Evolutionary conservation across 371 early-diverging fungal species (phyloP).

Genomic region (Mortierella sp.): DNA sequence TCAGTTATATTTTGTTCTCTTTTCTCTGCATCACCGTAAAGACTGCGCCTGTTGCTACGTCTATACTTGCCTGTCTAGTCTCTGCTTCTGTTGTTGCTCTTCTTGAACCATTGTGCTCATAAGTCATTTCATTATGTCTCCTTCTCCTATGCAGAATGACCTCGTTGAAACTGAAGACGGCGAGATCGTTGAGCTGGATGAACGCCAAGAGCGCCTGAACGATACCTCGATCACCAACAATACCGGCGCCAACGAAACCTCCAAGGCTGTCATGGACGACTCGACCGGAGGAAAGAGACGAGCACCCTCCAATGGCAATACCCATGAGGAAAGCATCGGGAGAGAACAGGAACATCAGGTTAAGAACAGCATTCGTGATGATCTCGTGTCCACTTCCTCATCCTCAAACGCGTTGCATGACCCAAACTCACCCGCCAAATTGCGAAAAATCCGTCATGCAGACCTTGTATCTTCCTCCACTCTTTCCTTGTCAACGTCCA

Average conservation of each 20-base stretch:
- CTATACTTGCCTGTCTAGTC: conserved; percentile 8
- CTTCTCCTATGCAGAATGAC: conserved; percentile 56
- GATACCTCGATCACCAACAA: conserved; percentile 1
- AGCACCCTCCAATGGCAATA: conserved; percentile 13
- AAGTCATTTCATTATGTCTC: conserved; percentile 52
- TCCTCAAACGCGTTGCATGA: conserved; percentile 37
- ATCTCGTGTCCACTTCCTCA: conserved; percentile 32
- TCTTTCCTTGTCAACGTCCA: conserved; percentile 15
- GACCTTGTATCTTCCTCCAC: conserved; percentile 23
- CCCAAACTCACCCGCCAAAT: conserved; percentile 53
- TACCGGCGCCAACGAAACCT: background rate
- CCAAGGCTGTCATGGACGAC: conserved; percentile 1
- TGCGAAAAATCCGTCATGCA: conserved; percentile 53
- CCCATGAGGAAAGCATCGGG: conserved; percentile 8
- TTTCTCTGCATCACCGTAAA: conserved; percentile 29
- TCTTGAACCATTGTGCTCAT: conserved; percentile 44
- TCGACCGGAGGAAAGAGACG: conserved; percentile 33
- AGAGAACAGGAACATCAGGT: conserved; percentile 50
- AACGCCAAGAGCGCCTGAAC: conserved; percentile 13
- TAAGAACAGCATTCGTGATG: conserved; percentile 51
- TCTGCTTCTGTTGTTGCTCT: conserved; percentile 13
- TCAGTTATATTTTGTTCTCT: background rate
- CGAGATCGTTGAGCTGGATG: conserved; percentile 54
- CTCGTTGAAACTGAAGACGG: conserved; percentile 58
- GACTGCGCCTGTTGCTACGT: conserved; percentile 27